phyloP scores from a whole-genome alignment of 257 asterid genomes.

The Datura wrightii region DNA sequence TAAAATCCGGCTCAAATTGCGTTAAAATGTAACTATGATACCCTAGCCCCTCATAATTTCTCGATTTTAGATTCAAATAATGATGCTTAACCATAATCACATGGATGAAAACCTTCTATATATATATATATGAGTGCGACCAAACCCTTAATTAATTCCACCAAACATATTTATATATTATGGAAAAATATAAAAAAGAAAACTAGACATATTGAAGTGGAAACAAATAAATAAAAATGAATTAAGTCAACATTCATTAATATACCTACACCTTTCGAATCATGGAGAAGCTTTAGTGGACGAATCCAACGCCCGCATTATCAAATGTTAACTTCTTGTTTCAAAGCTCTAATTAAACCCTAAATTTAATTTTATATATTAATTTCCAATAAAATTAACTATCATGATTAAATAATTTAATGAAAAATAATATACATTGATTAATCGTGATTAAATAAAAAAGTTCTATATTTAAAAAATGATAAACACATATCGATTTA shows the following conservation, averaged over 20 bases:
- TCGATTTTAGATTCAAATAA: conserved; percentile 1
- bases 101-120: neutral
- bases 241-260: neutral
- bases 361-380: no score
- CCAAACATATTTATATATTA: neutral
- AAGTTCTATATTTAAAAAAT: neutral
- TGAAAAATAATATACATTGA: neutral
- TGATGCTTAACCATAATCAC: neutral
- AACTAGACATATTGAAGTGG: neutral
- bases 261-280: neutral
- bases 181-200: neutral
- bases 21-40: conserved; percentile 3
- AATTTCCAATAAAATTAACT: neutral
- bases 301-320: neutral
- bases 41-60: conserved; percentile 18
- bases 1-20: conserved; percentile 5
- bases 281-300: neutral
- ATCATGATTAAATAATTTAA: neutral
- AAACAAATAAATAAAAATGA: neutral
- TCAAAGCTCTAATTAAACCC: neutral
- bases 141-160: neutral
- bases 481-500: neutral
- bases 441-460: neutral
- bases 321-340: neutral
- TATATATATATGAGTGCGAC: neutral